phyloP scores from a whole-genome alignment of 106 monocot species.

The Acorus gramineus region DNA sequence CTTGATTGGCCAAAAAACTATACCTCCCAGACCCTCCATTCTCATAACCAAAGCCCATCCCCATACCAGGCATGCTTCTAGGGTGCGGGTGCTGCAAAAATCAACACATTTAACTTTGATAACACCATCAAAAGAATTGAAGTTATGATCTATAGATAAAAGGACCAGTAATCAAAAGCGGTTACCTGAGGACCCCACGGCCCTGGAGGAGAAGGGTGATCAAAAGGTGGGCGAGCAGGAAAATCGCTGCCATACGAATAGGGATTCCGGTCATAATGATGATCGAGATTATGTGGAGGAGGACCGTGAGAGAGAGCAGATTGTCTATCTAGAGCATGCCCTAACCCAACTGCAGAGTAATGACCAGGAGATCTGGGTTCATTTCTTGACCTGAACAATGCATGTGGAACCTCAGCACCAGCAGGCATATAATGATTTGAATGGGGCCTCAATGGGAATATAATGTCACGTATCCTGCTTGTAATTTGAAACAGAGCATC shows the following conservation, averaged over 20 bases:
- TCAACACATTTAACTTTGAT: too few relatives aligned
- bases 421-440: conserved; percentile 17
- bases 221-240: conserved; percentile 11
- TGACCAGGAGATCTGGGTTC: conserved; percentile 22
- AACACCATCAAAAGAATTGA: too few relatives aligned
- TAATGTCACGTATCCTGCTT: conserved; percentile 60
- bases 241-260: conserved; percentile 31
- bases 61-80: conserved; percentile 19
- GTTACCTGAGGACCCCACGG: conserved; percentile 31
- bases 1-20: background rate
- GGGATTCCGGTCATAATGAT: conserved; percentile 20
- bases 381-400: conserved; percentile 32
- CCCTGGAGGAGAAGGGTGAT: conserved; percentile 29
- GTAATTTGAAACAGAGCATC: conserved; percentile 72
- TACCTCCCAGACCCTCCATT: conserved; percentile 35
- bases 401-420: conserved; percentile 11
- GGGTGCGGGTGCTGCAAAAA: conserved; percentile 5
- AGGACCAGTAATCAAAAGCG: background rate
- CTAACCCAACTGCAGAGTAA: conserved; percentile 12
- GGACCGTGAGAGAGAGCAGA: conserved; percentile 11
- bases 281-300: conserved; percentile 8
- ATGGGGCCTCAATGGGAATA: conserved; percentile 30
- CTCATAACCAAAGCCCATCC: conserved; percentile 18
- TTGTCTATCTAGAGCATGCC: conserved; percentile 15
- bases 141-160: conserved; percentile 12